Percentiles rank a stretch among this genome's conserved stretches.
Evolutionary conservation across 2,329 filamentous ascomycete genomes (phyloP).

Genomic region (Stagonosporopsis vannaccii): DNA sequence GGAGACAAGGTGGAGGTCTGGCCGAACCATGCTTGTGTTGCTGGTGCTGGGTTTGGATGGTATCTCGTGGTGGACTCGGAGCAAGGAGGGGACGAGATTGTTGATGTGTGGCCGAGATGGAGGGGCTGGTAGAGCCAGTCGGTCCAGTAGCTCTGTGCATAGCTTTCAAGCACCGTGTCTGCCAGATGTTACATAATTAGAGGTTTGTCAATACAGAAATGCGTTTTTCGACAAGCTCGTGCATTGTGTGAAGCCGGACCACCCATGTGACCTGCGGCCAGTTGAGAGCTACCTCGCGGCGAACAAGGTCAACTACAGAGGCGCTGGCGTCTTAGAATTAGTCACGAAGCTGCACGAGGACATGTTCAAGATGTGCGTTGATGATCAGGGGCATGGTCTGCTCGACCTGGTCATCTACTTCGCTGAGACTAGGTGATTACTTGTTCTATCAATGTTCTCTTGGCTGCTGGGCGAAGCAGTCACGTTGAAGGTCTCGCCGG

Average conservation of each 20-base stretch:
- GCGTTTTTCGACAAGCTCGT: too few species aligned
- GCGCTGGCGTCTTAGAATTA: not conserved
- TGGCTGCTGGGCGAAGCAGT: conserved; percentile 17
- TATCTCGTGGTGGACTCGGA: conserved; percentile 77
- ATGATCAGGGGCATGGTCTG: too few species aligned
- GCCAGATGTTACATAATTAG: too few species aligned
- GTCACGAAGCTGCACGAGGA: too few species aligned
- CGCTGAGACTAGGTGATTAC: too few species aligned
- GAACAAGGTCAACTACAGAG: too few species aligned
- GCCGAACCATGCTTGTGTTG: conserved; percentile 84
- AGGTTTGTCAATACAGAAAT: too few species aligned
- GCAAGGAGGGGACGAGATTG: conserved; percentile 60
- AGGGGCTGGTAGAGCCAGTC: conserved; percentile 67
- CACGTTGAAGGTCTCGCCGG: not conserved
- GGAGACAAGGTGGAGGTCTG: conserved; percentile 75
- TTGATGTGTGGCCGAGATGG: conserved; percentile 78
- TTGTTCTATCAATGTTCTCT: too few species aligned
- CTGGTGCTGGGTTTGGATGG: conserved; percentile 73
- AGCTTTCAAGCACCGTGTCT: not conserved
- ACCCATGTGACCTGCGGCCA: not conserved
- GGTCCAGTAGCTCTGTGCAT: not conserved
- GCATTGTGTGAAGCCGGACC: too few species aligned
- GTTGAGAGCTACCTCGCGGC: conserved; percentile 10
- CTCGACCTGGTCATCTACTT: too few species aligned
- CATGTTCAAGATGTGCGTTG: too few species aligned